phyloP scores from a whole-genome alignment of 306 rosid species.

The Sechiopsis laciniata region DNA sequence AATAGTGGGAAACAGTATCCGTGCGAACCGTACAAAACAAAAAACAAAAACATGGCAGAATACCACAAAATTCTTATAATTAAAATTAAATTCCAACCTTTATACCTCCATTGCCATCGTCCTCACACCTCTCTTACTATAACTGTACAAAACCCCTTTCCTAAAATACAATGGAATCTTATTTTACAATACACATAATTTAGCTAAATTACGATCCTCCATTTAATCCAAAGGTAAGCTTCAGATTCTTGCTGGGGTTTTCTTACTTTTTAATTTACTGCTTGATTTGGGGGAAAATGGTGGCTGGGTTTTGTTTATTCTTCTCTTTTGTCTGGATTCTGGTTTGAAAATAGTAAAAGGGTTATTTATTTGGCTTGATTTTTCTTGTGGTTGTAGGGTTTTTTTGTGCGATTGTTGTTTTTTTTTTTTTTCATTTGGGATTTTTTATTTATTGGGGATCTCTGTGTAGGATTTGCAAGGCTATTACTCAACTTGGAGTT shows the following conservation, averaged over 20 bases:
- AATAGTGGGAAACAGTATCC: too few species aligned
- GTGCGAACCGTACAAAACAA: not conserved
- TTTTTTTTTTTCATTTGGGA: not conserved
- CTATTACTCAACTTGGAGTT: conserved; percentile 58
- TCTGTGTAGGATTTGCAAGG: conserved; percentile 52
- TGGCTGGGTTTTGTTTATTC: not conserved
- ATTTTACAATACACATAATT: not conserved
- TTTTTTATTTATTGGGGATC: conserved; percentile 27
- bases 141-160: conserved; percentile 10
- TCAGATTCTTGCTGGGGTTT: not conserved
- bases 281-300: not conserved
- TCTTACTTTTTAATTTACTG: not conserved
- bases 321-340: not conserved
- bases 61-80: conserved; percentile 15
- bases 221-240: not conserved
- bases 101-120: not conserved
- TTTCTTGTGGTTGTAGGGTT: not conserved
- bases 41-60: conserved; percentile 1
- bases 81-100: not conserved
- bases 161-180: conserved; percentile 24
- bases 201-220: not conserved
- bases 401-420: not conserved
- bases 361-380: not conserved
- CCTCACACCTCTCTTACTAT: not conserved
- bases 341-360: conserved; percentile 1